Percentiles rank a stretch among this genome's conserved stretches.
Conservation (phyloP, 805 yeast genomes). For the Lipomyces yamanashiensis region DNA sequence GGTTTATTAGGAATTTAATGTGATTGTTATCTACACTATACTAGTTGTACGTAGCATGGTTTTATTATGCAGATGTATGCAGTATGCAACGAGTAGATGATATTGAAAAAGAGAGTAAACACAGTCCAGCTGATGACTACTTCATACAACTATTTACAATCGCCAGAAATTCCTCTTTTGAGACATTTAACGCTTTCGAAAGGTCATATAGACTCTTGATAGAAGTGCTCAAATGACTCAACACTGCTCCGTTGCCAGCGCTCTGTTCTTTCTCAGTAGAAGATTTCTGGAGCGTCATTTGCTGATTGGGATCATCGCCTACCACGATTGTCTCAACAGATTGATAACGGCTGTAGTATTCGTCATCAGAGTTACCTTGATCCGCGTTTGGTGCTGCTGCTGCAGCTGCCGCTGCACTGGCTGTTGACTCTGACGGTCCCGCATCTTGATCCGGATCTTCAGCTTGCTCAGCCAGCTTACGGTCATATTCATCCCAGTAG, state of each 20-base stretch:
- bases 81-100: too few relatives aligned
- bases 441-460: not conserved
- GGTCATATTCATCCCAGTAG: slow-evolving; percentile 34
- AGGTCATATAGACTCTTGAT: slow-evolving; percentile 21
- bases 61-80: too few relatives aligned
- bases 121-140: not conserved
- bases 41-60: too few relatives aligned
- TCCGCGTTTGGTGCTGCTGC: slow-evolving; percentile 3
- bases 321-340: slow-evolving; percentile 36
- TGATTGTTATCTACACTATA: too few relatives aligned
- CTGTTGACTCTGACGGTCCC: not conserved
- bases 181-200: slow-evolving; percentile 14
- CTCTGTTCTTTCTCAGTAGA: not conserved
- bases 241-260: slow-evolving; percentile 3
- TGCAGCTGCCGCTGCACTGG: slow-evolving; percentile 1
- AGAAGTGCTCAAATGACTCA: slow-evolving; percentile 11
- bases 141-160: slow-evolving; percentile 3
- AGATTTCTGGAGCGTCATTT: not conserved
- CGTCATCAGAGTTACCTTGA: slow-evolving; percentile 21
- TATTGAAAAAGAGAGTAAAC: too few relatives aligned
- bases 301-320: slow-evolving; percentile 12
- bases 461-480: slow-evolving; percentile 32
- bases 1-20: too few relatives aligned
- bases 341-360: slow-evolving; percentile 32
- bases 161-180: slow-evolving; percentile 14